Evolutionary conservation across 257 asterid species (phyloP).

Genomic region (Ligustrum vulgare): DNA sequence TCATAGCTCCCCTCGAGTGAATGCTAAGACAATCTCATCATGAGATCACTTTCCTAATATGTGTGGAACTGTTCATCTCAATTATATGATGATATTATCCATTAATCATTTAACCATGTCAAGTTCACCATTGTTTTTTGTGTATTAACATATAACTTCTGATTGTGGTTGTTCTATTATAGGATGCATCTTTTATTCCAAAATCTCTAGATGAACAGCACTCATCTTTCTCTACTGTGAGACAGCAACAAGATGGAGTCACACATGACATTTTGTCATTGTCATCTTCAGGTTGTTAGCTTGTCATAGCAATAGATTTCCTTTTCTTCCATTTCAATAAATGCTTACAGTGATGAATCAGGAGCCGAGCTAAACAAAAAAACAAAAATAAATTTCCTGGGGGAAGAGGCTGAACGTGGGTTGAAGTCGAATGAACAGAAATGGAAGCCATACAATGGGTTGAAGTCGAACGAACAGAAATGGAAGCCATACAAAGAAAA

Average conservation of each 20-base stretch:
- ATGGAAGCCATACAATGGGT: constrained; percentile 40
- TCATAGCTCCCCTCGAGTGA: background rate
- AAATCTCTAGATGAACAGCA: constrained; percentile 26
- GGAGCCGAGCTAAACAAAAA: constrained; percentile 45
- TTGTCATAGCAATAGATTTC: constrained; percentile 16
- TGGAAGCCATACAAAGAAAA: constrained; percentile 50
- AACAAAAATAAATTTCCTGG: constrained; percentile 35
- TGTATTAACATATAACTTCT: constrained; percentile 17
- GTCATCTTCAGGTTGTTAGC: constrained; percentile 45
- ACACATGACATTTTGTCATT: constrained; percentile 29
- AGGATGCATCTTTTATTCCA: constrained; percentile 27
- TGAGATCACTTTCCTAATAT: background rate
- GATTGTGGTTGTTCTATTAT: constrained; percentile 15
- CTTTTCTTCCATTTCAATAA: constrained; percentile 22
- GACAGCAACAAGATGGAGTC: constrained; percentile 31
- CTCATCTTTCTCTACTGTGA: constrained; percentile 22
- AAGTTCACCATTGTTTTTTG: background rate
- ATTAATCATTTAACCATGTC: constrained; percentile 7
- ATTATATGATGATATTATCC: background rate
- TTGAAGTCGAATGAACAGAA: constrained; percentile 49
- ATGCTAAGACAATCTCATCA: background rate
- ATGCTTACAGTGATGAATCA: constrained; percentile 30
- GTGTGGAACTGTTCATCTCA: background rate
- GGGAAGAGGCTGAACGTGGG: constrained; percentile 29
- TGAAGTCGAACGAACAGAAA: constrained; percentile 50